A percentile compares a stretch with the other conserved stretches of the same genome.
phyloP scores from a whole-genome alignment of 2,329 filamentous ascomycete species.

The Xylariaceae sp. region DNA sequence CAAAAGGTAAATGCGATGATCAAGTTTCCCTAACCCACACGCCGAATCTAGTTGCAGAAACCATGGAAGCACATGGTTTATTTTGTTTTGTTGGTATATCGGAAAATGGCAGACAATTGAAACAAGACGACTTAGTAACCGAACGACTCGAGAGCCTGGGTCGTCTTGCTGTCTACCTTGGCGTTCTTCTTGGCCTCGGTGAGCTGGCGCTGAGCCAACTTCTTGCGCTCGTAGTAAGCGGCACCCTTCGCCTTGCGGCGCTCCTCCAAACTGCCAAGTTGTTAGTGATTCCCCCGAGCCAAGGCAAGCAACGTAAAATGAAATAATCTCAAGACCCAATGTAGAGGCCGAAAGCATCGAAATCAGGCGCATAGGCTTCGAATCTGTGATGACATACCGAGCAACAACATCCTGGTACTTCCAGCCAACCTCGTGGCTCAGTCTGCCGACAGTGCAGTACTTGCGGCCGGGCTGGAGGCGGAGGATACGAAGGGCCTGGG shows the following conservation, averaged over 20 bases:
- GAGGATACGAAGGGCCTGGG: constrained; percentile 94
- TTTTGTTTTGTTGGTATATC: constrained; percentile 28
- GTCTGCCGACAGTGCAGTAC: constrained; percentile 98
- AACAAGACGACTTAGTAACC: constrained; percentile 66
- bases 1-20: constrained; percentile 33
- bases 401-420: constrained; percentile 99
- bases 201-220: constrained; percentile 85
- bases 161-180: constrained; percentile 78
- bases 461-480: constrained; percentile 98
- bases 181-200: constrained; percentile 90
- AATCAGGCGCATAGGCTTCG: background rate
- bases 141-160: constrained; percentile 79
- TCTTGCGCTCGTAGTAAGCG: constrained; percentile 99
- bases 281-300: constrained; percentile 14
- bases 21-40: constrained; percentile 34
- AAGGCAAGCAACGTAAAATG: background rate
- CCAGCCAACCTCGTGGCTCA: constrained; percentile 99
- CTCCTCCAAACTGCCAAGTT: constrained; percentile 81
- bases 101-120: constrained; percentile 29
- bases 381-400: constrained; percentile 59
- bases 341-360: background rate
- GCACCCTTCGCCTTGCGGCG: constrained; percentile 98
- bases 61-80: constrained; percentile 28
- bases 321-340: background rate
- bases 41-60: constrained; percentile 35